A percentile compares a stretch with the other conserved stretches of the same genome.
phyloP scores from a whole-genome alignment of 768 basidiomycete species.

The Termitomyces sp. region DNA sequence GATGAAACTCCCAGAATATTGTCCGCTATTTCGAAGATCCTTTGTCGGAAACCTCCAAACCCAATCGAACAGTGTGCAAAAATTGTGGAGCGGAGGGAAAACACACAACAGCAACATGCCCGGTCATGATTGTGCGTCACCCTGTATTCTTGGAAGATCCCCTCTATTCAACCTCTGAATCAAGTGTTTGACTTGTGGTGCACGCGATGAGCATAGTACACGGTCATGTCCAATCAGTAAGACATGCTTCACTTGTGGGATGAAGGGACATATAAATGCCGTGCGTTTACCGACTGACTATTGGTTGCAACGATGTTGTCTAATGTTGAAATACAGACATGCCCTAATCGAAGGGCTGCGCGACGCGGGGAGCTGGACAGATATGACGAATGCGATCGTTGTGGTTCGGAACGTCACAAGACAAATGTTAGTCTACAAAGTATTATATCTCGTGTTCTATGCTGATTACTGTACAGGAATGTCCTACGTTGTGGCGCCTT shows the following conservation, averaged over 20 bases:
- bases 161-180: neutral
- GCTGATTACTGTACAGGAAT: slow-evolving; percentile 47
- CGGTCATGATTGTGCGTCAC: slow-evolving; percentile 60
- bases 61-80: slow-evolving; percentile 59
- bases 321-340: slow-evolving; percentile 37
- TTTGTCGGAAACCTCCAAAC: slow-evolving; percentile 33
- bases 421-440: slow-evolving; percentile 45
- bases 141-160: neutral
- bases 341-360: slow-evolving; percentile 52
- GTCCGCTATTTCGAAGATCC: slow-evolving; percentile 62
- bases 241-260: slow-evolving; percentile 73
- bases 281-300: slow-evolving; percentile 29
- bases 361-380: slow-evolving; percentile 17
- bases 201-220: slow-evolving; percentile 72
- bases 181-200: slow-evolving; percentile 80
- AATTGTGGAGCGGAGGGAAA: slow-evolving; percentile 71
- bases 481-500: slow-evolving; percentile 76
- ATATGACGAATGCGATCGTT: slow-evolving; percentile 59
- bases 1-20: slow-evolving; percentile 32
- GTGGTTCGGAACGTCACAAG: slow-evolving; percentile 58
- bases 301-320: neutral
- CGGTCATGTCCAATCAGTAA: slow-evolving; percentile 77
- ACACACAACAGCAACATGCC: slow-evolving; percentile 64
- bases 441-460: neutral
- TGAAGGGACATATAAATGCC: slow-evolving; percentile 76